Conservation (phyloP, 345 rosid genomes). For the Schrenkiella parvula region DNA sequence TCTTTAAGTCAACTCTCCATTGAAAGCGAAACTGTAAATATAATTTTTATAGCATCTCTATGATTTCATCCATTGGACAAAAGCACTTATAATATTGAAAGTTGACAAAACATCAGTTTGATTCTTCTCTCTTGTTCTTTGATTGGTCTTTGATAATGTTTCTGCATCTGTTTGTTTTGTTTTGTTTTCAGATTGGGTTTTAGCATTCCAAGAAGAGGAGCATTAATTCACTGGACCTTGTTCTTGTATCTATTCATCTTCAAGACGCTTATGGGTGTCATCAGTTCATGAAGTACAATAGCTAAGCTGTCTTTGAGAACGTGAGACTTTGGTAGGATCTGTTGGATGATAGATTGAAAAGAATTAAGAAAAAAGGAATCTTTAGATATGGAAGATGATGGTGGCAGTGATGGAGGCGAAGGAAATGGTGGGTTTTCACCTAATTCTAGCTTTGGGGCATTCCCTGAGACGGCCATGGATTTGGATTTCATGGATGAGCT, state of each 20-base stretch:
- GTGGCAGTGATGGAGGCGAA: conserved; percentile 18
- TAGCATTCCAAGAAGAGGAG: conserved; percentile 39
- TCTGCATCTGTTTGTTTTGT: conserved; percentile 16
- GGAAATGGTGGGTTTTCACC: conserved; percentile 41
- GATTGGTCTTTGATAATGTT: not conserved
- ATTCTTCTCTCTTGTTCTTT: conserved; percentile 4
- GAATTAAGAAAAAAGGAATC: not conserved
- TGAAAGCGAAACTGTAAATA: not conserved
- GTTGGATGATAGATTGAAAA: conserved; percentile 34
- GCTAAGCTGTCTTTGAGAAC: conserved; percentile 12
- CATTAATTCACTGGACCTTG: conserved; percentile 56
- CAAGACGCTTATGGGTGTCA: conserved; percentile 37
- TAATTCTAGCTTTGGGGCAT: conserved; percentile 40
- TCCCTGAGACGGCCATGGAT: conserved; percentile 61
- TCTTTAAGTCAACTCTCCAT: conserved; percentile 25
- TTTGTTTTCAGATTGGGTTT: conserved; percentile 32
- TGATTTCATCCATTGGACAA: not conserved
- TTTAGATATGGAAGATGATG: conserved; percentile 51
- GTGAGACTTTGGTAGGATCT: conserved; percentile 30
- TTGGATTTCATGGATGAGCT: conserved; percentile 87
- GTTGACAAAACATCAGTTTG: not conserved
- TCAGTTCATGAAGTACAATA: conserved; percentile 31
- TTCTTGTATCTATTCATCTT: conserved; percentile 55
- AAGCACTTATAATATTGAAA: not conserved
- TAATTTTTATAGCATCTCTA: not conserved